phyloP scores from a whole-genome alignment of 176 grass and related monocot genomes.

The Carex pumila region DNA sequence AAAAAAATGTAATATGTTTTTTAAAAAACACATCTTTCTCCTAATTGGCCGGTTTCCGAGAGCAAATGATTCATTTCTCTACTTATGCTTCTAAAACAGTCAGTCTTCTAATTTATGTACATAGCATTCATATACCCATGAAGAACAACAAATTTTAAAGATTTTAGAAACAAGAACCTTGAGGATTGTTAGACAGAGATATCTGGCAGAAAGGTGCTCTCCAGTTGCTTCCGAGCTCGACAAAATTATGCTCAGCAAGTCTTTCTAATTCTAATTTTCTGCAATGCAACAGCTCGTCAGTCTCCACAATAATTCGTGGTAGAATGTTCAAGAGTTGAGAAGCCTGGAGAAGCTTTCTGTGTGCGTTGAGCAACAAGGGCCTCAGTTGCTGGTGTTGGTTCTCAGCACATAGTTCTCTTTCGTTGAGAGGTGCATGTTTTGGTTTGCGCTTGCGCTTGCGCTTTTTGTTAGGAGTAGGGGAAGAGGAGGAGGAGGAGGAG shows the following conservation, averaged over 20 bases:
- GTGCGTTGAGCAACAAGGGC: slow-evolving; percentile 42
- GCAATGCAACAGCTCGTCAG: slow-evolving; percentile 2
- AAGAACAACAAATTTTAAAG: background rate
- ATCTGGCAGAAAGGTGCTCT: slow-evolving; percentile 66
- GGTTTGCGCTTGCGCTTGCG: slow-evolving; percentile 36
- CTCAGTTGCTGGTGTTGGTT: slow-evolving; percentile 70
- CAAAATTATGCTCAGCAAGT: slow-evolving; percentile 43
- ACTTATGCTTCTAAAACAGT: too few relatives aligned
- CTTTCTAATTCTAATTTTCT: background rate
- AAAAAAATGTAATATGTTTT: too few relatives aligned
- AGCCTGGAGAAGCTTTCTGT: slow-evolving; percentile 41
- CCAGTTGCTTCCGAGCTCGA: slow-evolving; percentile 68
- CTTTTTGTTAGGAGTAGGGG: slow-evolving; percentile 20
- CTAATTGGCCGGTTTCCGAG: too few relatives aligned
- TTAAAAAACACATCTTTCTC: too few relatives aligned
- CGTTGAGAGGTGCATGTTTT: slow-evolving; percentile 39
- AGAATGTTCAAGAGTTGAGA: slow-evolving; percentile 44
- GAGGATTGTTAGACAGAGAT: slow-evolving; percentile 23
- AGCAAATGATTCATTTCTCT: too few relatives aligned
- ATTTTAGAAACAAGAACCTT: slow-evolving; percentile 32
- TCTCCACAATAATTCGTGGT: slow-evolving; percentile 31
- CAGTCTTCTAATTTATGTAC: background rate
- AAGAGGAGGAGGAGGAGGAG: background rate
- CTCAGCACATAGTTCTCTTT: slow-evolving; percentile 53
- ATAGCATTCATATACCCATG: background rate